These are phyloP conservation scores for Aspergillus diversus DNA, from an alignment of 495 filamentous ascomycete species.

Conservation along the genomic window DNA sequence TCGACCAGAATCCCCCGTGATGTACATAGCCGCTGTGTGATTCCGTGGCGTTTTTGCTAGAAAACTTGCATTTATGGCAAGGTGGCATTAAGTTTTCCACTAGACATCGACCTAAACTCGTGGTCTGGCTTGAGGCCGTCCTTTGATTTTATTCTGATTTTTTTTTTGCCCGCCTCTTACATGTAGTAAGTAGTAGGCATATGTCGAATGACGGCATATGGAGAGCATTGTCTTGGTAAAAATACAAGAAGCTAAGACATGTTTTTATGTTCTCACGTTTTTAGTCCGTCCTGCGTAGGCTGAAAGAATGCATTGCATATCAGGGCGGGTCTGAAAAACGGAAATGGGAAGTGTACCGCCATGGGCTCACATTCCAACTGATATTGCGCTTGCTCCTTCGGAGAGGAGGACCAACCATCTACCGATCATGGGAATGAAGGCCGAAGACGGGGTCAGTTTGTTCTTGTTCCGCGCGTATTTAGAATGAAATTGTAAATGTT, in stretches of 20 bases:
- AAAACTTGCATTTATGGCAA: too few species aligned
- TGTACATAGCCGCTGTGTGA: background rate
- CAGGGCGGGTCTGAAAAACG: conserved; percentile 55
- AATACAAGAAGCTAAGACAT: background rate
- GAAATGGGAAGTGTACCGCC: conserved; percentile 47
- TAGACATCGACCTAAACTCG: too few species aligned
- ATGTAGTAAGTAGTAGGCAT: too few species aligned
- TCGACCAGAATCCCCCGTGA: background rate
- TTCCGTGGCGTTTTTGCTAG: too few species aligned
- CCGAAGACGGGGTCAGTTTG: conserved; percentile 45
- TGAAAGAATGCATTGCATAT: conserved; percentile 32
- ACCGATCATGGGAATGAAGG: conserved; percentile 29
- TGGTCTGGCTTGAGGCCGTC: background rate
- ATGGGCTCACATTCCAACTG: conserved; percentile 44
- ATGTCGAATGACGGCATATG: too few species aligned
- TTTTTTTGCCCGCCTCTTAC: background rate
- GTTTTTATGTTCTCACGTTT: conserved; percentile 49
- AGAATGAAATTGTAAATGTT: conserved; percentile 19
- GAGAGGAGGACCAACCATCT: conserved; percentile 27
- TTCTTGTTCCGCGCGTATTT: conserved; percentile 43
- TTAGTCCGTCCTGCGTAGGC: conserved; percentile 58
- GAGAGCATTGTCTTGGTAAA: background rate
- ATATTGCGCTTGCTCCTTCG: conserved; percentile 47
- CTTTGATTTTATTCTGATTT: background rate
- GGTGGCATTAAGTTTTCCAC: too few species aligned